Evolutionary conservation across 352 stramenopile genomes (phyloP), one percentile per base, ranked within the genome.

Genomic region (Phytophthora foliorum): DNA sequence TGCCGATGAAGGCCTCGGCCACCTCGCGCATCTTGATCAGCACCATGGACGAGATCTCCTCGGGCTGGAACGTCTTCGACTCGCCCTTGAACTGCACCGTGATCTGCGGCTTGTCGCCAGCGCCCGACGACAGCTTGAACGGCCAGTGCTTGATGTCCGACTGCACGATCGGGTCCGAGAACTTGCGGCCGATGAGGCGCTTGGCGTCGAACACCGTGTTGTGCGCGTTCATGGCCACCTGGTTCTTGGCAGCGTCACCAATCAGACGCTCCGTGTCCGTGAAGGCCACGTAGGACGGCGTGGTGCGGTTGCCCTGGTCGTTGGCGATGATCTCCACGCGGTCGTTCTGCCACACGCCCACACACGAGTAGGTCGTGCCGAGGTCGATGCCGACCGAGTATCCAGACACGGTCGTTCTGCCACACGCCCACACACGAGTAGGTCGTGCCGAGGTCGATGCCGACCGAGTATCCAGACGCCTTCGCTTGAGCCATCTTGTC

Each of bases 161-260:
- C 77, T 98, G 91, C 3, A 99, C 93, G 2, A 92, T 90, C 2
- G 74, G 34, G 79, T 99, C 97, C 19, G 72, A 81, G 76, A 91
- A 99, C 67, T 98, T 97, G 57, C 95, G 84, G 32, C 97, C 97
- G 75, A 99, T 99, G 2, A 99, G 74, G 36, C 96, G 89, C 78
- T 99, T 99, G 16, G 97, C 94, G 79, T 99, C 96, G 79, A 98
- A 99, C 34, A 99, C 82, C 7, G 97, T 99, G 68, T 98, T 98
- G 38, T 84, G 78, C 4, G 96, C 91, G 53, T 98, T 99, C 91
- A 98, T 97, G 36, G 91, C 88, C 31, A 93, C 91, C 72, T 95
- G 86, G 72, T 88, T 89, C 89, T 99, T 98, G 60, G 96, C 97
- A 51, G 93, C 92, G 72, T 98, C 92, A 56, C 96, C 96, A 67